Conservation (phyloP, 169 alveolate species). For the Fabrea salina region DNA sequence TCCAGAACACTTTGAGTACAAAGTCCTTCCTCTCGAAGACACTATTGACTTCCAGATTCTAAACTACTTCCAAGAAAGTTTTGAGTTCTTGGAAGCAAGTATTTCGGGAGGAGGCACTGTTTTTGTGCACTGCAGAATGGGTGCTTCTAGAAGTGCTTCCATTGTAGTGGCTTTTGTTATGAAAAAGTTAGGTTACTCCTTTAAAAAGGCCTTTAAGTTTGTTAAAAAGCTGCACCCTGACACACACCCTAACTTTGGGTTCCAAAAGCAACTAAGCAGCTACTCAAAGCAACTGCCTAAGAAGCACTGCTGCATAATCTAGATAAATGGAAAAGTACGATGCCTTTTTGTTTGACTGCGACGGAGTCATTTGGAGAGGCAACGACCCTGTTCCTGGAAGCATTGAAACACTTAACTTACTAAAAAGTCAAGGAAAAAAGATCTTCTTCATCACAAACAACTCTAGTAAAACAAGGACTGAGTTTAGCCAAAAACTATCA, state of each 20-base stretch:
- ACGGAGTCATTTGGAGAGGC: conserved; percentile 27
- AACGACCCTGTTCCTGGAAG: not conserved
- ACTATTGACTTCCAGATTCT: conserved; percentile 24
- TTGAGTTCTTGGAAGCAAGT: conserved; percentile 23
- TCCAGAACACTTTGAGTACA: not conserved
- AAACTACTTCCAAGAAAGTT: conserved; percentile 36
- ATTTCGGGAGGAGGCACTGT: conserved; percentile 23
- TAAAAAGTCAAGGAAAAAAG: not conserved
- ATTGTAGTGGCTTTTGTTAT: conserved; percentile 38
- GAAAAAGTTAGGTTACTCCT: conserved; percentile 8
- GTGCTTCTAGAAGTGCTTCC: conserved; percentile 41
- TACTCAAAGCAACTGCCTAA: no score
- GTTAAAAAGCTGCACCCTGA: conserved; percentile 12
- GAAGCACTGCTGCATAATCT: no score
- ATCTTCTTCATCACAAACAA: conserved; percentile 19
- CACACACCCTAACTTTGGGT: conserved; percentile 41
- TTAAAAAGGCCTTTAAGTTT: not conserved
- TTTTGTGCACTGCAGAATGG: conserved; percentile 36
- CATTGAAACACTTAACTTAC: not conserved
- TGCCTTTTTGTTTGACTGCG: conserved; percentile 25
- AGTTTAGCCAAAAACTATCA: not conserved
- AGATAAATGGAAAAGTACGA: no score
- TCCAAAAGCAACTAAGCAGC: not conserved
- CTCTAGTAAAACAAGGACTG: not conserved
- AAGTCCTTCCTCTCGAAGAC: conserved; percentile 25